These are phyloP conservation scores for Penicillium paxilli DNA, from an alignment of 495 filamentous ascomycete genomes.

Conservation along the genomic window DNA sequence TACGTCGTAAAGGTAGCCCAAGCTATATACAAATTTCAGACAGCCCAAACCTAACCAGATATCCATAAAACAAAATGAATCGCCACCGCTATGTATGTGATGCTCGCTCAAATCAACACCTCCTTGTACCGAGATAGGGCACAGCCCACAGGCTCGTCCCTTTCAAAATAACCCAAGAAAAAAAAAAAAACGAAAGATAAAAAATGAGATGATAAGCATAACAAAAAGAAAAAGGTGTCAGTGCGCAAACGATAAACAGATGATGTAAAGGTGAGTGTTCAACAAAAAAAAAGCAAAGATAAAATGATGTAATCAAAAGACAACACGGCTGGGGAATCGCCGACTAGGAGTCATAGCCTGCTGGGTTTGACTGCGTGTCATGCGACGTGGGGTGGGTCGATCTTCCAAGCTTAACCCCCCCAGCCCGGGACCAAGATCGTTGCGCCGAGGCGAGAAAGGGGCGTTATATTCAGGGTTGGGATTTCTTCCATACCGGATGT, in stretches of 20 bases:
- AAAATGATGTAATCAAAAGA: background rate
- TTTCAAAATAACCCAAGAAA: background rate
- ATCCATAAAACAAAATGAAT: conserved; percentile 4
- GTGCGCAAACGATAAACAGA: background rate
- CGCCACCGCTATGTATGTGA: conserved; percentile 17
- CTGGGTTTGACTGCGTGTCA: conserved; percentile 45
- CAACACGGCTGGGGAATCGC: conserved; percentile 1
- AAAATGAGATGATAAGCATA: background rate
- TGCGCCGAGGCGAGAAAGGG: conserved; percentile 33
- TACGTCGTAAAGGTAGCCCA: conserved; percentile 10
- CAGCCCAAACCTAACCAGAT: background rate
- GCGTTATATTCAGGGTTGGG: conserved; percentile 11
- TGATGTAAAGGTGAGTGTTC: background rate
- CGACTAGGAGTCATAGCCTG: conserved; percentile 15
- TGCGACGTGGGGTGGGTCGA: conserved; percentile 30
- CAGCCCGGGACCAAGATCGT: conserved; percentile 39
- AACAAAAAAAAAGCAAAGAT: background rate
- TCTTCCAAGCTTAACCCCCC: conserved; percentile 46
- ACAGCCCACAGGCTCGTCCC: background rate
- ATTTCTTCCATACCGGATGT: conserved; percentile 39
- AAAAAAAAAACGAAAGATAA: background rate
- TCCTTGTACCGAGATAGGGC: background rate
- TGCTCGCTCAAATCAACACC: conserved; percentile 1
- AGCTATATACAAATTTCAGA: background rate
- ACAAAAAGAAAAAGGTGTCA: background rate